Evolutionary conservation across 805 yeast genomes (phyloP).

Genomic region (Saccharomycopsis fermentans): DNA sequence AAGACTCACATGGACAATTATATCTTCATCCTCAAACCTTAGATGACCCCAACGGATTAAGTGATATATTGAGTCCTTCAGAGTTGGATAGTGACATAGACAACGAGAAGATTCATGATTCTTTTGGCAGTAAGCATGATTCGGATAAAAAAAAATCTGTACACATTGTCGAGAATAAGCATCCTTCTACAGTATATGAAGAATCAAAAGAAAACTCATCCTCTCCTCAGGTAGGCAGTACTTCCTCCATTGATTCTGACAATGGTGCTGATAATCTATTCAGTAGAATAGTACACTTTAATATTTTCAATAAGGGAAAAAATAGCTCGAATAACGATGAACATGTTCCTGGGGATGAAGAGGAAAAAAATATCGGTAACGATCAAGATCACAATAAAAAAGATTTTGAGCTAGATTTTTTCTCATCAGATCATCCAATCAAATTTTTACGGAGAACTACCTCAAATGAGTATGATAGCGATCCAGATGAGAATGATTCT

Average conservation of each 20-base stretch:
- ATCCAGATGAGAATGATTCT: constrained; percentile 1
- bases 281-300: neutral
- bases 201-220: neutral
- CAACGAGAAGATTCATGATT: neutral
- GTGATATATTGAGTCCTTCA: neutral
- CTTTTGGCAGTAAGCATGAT: neutral
- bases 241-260: neutral
- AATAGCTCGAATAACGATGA: neutral
- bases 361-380: constrained; percentile 2
- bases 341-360: neutral
- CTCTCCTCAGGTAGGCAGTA: neutral
- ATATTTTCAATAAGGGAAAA: neutral
- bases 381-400: constrained; percentile 7
- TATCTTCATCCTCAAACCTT: neutral
- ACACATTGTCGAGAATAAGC: neutral
- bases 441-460: neutral
- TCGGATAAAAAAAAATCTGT: neutral
- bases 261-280: neutral
- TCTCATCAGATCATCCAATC: constrained; percentile 5
- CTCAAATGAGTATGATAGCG: neutral
- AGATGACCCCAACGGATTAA: neutral
- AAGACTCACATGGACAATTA: neutral
- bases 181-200: neutral
- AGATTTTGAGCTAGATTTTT: constrained; percentile 5
- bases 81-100: neutral